Evolutionary conservation across 352 stramenopile genomes (phyloP).

Genomic region (Pythium vanterpoolii): DNA sequence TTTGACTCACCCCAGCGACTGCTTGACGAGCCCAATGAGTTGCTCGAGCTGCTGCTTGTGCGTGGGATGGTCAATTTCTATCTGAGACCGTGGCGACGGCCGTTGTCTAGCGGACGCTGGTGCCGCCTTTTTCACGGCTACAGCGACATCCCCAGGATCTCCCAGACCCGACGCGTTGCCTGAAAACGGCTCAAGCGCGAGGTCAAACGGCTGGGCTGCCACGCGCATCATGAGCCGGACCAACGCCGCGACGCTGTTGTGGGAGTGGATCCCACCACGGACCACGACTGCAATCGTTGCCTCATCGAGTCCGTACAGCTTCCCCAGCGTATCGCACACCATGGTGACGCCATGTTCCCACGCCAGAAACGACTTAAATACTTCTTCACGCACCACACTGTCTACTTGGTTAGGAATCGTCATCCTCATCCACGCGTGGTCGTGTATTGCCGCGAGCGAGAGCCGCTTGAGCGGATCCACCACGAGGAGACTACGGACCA

Average conservation of each 20-base stretch:
- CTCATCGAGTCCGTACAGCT: constrained; percentile 19
- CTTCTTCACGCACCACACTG: neutral
- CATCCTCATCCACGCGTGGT: constrained; percentile 35
- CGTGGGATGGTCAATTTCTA: neutral
- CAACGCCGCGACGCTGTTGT: constrained; percentile 18
- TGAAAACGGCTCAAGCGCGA: neutral
- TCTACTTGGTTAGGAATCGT: neutral
- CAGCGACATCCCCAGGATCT: neutral
- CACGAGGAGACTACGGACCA: constrained; percentile 45
- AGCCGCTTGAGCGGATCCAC: constrained; percentile 42
- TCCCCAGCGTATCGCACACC: constrained; percentile 20
- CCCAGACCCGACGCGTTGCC: neutral
- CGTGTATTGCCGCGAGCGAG: constrained; percentile 28
- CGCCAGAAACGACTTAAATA: constrained; percentile 16
- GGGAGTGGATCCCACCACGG: neutral
- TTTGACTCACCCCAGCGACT: constrained; percentile 14
- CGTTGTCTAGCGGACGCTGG: neutral
- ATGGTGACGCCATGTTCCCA: constrained; percentile 20
- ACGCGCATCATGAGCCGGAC: constrained; percentile 19
- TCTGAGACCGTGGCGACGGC: neutral
- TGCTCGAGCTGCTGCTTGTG: constrained; percentile 55
- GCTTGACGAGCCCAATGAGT: constrained; percentile 50
- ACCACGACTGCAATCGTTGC: neutral
- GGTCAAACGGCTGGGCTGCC: constrained; percentile 14
- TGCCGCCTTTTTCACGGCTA: neutral